A percentile compares a stretch with the other conserved stretches of the same genome.
Conservation (phyloP, 177 flowering plant species). For the Vitis hybrid region DNA sequence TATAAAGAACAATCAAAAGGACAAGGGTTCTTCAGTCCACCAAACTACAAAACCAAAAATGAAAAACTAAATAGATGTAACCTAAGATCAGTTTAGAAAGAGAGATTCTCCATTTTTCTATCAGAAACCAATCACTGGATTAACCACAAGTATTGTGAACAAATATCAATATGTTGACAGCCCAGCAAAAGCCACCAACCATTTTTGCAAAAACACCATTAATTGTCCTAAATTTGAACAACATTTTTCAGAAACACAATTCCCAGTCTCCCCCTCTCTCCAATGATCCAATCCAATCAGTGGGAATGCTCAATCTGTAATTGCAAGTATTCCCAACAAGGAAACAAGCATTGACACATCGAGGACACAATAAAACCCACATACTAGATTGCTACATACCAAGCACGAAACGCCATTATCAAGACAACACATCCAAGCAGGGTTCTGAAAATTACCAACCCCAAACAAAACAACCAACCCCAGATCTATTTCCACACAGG, state of each 20-base stretch:
- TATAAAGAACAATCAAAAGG: not conserved
- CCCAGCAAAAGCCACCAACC: not conserved
- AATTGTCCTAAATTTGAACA: not conserved
- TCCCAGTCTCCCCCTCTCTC: not conserved
- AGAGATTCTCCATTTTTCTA: not conserved
- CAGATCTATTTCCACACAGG: conserved; percentile 4
- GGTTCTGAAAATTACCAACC: not conserved
- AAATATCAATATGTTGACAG: not conserved
- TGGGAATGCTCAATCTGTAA: not conserved
- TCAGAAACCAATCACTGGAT: not conserved
- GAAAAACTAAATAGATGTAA: not conserved
- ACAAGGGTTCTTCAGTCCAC: not conserved
- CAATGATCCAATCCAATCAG: not conserved
- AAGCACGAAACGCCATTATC: not conserved
- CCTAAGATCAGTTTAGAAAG: not conserved
- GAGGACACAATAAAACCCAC: conserved; percentile 2
- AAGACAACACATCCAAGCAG: not conserved
- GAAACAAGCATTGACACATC: not conserved
- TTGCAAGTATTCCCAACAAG: not conserved
- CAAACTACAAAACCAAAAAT: not conserved
- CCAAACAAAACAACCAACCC: conserved; percentile 3
- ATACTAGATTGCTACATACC: not conserved
- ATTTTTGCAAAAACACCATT: not conserved
- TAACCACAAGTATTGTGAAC: not conserved
- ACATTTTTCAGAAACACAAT: not conserved